Percentiles rank a stretch among this genome's conserved stretches.
Conservation (phyloP, 78 protist species). For the Planoprotostelium fungivorum region DNA sequence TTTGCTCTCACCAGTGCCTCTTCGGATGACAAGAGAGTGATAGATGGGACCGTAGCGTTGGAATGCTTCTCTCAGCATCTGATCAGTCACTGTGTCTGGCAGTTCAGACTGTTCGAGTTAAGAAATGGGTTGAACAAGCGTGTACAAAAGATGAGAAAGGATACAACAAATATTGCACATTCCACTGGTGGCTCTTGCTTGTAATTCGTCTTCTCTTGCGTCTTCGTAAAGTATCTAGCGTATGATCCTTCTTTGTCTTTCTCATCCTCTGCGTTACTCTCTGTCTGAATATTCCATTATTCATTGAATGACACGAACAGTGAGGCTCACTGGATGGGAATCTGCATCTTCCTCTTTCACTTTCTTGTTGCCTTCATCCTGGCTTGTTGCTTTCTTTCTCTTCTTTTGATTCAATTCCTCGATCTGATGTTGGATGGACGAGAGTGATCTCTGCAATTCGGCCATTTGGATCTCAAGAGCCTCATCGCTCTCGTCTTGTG, state of each 20-base stretch:
- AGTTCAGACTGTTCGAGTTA: neutral
- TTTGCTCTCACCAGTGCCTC: neutral
- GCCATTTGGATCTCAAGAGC: neutral
- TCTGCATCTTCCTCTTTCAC: neutral
- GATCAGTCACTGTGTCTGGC: neutral
- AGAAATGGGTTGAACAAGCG: neutral
- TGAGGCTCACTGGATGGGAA: neutral
- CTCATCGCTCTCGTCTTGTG: neutral
- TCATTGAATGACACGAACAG: too few relatives aligned
- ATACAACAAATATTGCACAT: neutral
- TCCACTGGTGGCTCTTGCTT: neutral
- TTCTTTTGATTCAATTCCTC: neutral
- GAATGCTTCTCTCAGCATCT: neutral
- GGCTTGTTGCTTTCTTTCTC: neutral
- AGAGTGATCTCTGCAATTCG: neutral
- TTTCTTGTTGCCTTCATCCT: neutral
- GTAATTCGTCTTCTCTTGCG: neutral
- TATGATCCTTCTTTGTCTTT: neutral
- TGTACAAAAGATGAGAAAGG: neutral
- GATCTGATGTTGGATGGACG: neutral
- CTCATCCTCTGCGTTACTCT: neutral
- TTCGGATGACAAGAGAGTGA: neutral
- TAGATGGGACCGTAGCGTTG: neutral
- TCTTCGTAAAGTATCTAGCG: neutral
- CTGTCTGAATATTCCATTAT: too few relatives aligned